Evolutionary conservation across 2,329 filamentous ascomycete species (phyloP), one percentile per base, ranked within the genome.

Genomic region (Pleurostoma richardsiae): DNA sequence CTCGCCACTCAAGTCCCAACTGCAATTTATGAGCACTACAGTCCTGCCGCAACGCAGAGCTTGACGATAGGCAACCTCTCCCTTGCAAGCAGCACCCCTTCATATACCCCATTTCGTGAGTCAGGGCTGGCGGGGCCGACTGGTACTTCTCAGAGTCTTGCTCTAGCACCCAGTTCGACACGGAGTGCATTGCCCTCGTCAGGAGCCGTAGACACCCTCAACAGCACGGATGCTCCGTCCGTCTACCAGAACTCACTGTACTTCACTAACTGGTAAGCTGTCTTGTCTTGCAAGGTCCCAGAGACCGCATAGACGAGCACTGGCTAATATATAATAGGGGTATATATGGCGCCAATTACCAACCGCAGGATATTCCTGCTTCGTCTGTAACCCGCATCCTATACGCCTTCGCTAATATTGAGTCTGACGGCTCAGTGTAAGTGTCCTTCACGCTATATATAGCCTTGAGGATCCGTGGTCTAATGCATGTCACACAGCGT

Each of bases 381-480:
- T 74, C 82, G 5, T 76, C 86, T 44, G 70, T 94, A 31, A 92
- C 87, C 0, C 88, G 92, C 56, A 68, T 94, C 2, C 73, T 92
- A 6, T 92, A 78, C 48, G 69, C 74, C 0, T 79, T 80, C 54
- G 71, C 69, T 27, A 66, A 74, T 39, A 71, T 79, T 40, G 62
- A 54, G 5, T 44, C 57, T 1, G 68, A 76, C 40, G 76, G 76
- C 8, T 67, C 68, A 39, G 73, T 79, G 62, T 71, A 67, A 61
- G 70, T 63, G 4, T 3, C 10, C 4, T n/a, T 5, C 46, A 3
- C 26, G 29, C 30, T 11, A 33, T 38, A 19, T 19, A 19, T 19
- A 33, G 7, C 28, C 42, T 31, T 11, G 26, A 4, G 41, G 29
- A n/a, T 33, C n/a, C 30, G 36, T 28, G 7, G 30, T 28, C 19